Base-by-base conservation (phyloP, 1,139 yeast genomes). In the Geotrichum klebahnii region DNA sequence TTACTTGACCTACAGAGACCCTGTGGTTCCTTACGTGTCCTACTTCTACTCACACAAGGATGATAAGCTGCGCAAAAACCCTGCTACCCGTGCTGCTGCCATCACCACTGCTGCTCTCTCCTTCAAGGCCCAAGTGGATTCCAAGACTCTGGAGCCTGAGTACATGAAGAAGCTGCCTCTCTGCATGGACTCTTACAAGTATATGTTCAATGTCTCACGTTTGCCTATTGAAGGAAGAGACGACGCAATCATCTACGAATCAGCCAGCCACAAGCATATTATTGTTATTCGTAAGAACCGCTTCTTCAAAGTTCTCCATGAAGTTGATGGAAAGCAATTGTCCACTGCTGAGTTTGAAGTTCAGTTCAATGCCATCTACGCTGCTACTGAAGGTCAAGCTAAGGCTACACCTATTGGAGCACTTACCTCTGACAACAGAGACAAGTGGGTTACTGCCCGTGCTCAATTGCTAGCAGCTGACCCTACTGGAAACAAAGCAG, bases 161-260 rank as follows among this genome's bases (percentile, higher is more conserved):
- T 72, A 84, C 57, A 80, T 88, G 73, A 85, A 80, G 72, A 83
- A 82, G 51, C 76, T 76, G 59, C 96, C 97, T 20, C 83, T 79
- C 67, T 90, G 97, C 71, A 90, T 90, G 97, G 90, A 88, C 67
- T 84, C 95, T 34, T 90, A 87, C 78, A 80, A 79, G 64, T 80
- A 81, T 73, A 85, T 92, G 96, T 92, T 92, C 75, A 88, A 89
- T 73, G 86, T 84, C 65, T 79, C 87, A 54, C 79, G 97, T 64
- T 78, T 86, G 46, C 96, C 97, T 22, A 78, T 76, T 49, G 74
- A 74, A 36, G 73, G 76, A 42, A 55, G 62, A 22, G 71, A 67
- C 53, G 58, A 53, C 37, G 57, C 62, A 34, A 60, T 55, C 24
- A 51, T 66, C 55, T 72, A 74, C 60, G 69, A 73, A 61, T 71